A percentile compares a stretch with the other conserved stretches of the same genome.
These are phyloP conservation scores for Neonothopanus nambi DNA, from an alignment of 1,284 basidiomycete genomes.

Conservation along the genomic window DNA sequence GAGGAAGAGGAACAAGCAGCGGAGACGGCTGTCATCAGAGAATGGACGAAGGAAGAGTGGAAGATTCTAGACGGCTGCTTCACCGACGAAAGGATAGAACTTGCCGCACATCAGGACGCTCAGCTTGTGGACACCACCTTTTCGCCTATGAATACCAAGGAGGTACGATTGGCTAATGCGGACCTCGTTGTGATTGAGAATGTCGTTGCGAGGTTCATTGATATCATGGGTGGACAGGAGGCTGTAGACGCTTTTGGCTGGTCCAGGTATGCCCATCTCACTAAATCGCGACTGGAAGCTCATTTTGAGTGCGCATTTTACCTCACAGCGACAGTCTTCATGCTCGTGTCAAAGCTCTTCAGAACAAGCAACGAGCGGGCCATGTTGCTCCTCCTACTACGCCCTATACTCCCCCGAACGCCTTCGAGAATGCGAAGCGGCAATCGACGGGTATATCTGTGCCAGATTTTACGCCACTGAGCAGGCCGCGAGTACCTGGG, in stretches of 20 bases:
- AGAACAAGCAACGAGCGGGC: constrained; percentile 62
- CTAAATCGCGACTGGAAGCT: background rate
- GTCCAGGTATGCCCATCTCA: constrained; percentile 45
- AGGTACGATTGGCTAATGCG: constrained; percentile 40
- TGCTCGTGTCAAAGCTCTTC: constrained; percentile 54
- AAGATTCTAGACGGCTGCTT: constrained; percentile 75
- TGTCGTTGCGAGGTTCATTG: constrained; percentile 58
- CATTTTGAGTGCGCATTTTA: background rate
- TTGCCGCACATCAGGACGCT: constrained; percentile 31
- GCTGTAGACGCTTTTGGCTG: constrained; percentile 47
- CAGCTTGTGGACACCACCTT: constrained; percentile 12
- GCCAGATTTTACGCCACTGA: constrained; percentile 52
- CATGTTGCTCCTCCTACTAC: constrained; percentile 55
- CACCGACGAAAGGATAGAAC: constrained; percentile 60
- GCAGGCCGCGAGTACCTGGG: constrained; percentile 29
- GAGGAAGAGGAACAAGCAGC: background rate
- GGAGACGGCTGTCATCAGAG: constrained; percentile 24
- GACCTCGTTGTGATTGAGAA: constrained; percentile 49
- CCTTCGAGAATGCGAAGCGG: constrained; percentile 15
- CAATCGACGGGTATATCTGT: constrained; percentile 37
- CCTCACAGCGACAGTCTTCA: constrained; percentile 50
- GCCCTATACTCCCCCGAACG: constrained; percentile 28
- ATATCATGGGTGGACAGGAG: constrained; percentile 44
- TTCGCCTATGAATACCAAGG: constrained; percentile 22
- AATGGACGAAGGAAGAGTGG: constrained; percentile 74